Evolutionary conservation across 1,139 yeast species (phyloP).

Genomic region (Kodamaea fungicola): DNA sequence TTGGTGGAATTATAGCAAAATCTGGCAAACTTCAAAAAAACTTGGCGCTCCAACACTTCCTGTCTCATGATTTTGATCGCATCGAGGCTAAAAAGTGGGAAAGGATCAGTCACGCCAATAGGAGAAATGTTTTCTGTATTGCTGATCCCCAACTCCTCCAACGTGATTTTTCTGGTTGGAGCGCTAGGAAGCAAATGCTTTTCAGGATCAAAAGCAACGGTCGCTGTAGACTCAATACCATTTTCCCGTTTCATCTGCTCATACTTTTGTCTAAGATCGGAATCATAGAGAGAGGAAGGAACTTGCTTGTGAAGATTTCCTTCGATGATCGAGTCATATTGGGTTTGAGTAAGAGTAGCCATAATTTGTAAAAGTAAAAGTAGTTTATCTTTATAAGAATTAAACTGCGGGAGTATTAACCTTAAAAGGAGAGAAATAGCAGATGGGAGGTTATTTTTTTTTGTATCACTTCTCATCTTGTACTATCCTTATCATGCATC

Average conservation of each 20-base stretch:
- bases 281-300: conserved; percentile 15
- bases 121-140: conserved; percentile 40
- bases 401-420: too few species aligned
- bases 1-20: conserved; percentile 35
- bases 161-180: conserved; percentile 40
- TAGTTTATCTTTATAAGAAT: too few species aligned
- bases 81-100: conserved; percentile 55
- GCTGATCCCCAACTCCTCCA: conserved; percentile 44
- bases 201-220: conserved; percentile 36
- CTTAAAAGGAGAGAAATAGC: background rate
- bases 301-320: conserved; percentile 22
- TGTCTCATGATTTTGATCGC: conserved; percentile 54
- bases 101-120: conserved; percentile 54
- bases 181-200: conserved; percentile 38
- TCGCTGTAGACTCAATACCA: conserved; percentile 8
- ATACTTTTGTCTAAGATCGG: conserved; percentile 12
- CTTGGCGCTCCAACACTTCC: conserved; percentile 44
- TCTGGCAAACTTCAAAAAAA: conserved; percentile 43
- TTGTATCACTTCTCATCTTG: background rate
- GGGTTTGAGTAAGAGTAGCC: conserved; percentile 5
- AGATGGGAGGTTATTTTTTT: background rate
- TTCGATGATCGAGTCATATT: conserved; percentile 11
- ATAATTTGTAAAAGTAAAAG: background rate
- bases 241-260: conserved; percentile 8
- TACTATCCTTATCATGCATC: too few species aligned